Conservation (phyloP, 805 yeast genomes). For the Wickerhamiella sorbophila region DNA sequence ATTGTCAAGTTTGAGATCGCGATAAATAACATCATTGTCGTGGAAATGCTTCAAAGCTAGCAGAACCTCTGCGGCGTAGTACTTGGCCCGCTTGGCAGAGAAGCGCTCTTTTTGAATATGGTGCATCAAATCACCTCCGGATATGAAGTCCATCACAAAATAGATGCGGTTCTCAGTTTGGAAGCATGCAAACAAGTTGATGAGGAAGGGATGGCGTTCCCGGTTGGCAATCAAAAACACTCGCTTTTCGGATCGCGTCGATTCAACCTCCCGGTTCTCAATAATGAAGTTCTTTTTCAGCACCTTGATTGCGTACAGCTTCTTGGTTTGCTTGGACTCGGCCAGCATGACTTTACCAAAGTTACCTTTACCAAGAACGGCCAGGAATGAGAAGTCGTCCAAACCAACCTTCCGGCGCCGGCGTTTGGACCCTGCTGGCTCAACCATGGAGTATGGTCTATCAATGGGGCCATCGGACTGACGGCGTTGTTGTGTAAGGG, state of each 20-base stretch:
- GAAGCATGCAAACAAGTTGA: slow-evolving; percentile 86
- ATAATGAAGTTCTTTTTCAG: slow-evolving; percentile 90
- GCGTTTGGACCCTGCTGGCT: not conserved
- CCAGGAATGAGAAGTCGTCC: slow-evolving; percentile 86
- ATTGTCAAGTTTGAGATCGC: slow-evolving; percentile 92
- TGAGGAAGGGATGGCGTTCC: slow-evolving; percentile 82
- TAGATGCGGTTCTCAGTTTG: slow-evolving; percentile 96
- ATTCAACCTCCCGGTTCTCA: slow-evolving; percentile 91
- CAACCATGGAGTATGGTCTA: slow-evolving; percentile 2
- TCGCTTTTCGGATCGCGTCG: slow-evolving; percentile 86
- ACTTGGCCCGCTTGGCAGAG: slow-evolving; percentile 83
- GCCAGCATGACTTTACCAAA: slow-evolving; percentile 98
- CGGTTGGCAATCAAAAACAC: slow-evolving; percentile 74
- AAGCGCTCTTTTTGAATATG: slow-evolving; percentile 89
- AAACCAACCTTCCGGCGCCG: slow-evolving; percentile 43
- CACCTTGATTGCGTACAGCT: slow-evolving; percentile 89
- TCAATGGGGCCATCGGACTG: not conserved
- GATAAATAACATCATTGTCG: slow-evolving; percentile 87
- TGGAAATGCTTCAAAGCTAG: slow-evolving; percentile 86
- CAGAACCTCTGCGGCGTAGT: slow-evolving; percentile 92
- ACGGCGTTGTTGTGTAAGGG: not conserved
- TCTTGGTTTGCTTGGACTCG: slow-evolving; percentile 69
- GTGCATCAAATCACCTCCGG: slow-evolving; percentile 99
- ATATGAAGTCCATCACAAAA: slow-evolving; percentile 95
- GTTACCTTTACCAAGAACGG: slow-evolving; percentile 95